Evolutionary conservation across 2,329 filamentous ascomycete species (phyloP).

Genomic region (Bertia moriformis): DNA sequence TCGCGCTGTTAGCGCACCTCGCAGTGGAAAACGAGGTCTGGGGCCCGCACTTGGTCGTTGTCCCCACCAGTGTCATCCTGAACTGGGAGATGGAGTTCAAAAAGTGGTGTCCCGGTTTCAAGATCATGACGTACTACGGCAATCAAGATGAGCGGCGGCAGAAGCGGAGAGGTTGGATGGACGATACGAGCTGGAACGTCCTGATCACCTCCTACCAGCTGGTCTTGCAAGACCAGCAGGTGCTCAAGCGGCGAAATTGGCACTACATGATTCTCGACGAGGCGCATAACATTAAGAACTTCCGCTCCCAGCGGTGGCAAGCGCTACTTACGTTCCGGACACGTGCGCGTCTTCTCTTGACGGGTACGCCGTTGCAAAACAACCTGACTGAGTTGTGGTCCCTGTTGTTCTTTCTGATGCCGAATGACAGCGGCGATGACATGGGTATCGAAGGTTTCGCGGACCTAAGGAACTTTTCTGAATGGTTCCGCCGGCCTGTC

Average conservation of each 20-base stretch:
- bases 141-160: constrained; percentile 79
- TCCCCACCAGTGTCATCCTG: constrained; percentile 94
- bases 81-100: constrained; percentile 99
- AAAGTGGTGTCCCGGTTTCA: constrained; percentile 96
- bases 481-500: constrained; percentile 89
- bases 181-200: constrained; percentile 89
- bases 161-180: constrained; percentile 86
- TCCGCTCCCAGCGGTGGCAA: constrained; percentile 94
- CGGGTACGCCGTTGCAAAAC: constrained; percentile 90
- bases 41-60: constrained; percentile 91
- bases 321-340: constrained; percentile 89
- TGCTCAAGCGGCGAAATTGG: constrained; percentile 85
- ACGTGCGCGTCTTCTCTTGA: constrained; percentile 70
- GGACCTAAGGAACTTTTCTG: constrained; percentile 86
- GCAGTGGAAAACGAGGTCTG: constrained; percentile 82
- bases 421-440: constrained; percentile 44
- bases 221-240: constrained; percentile 81
- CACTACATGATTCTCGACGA: constrained; percentile 98
- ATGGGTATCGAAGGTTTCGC: constrained; percentile 81
- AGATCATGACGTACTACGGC: constrained; percentile 93
- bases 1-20: constrained; percentile 80
- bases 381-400: constrained; percentile 96
- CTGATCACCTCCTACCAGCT: constrained; percentile 96
- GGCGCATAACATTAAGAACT: constrained; percentile 99
- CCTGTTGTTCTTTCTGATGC: constrained; percentile 88